phyloP scores from a whole-genome alignment of 192 early-diverging fungal genomes.

The Backusella tuberculispora region DNA sequence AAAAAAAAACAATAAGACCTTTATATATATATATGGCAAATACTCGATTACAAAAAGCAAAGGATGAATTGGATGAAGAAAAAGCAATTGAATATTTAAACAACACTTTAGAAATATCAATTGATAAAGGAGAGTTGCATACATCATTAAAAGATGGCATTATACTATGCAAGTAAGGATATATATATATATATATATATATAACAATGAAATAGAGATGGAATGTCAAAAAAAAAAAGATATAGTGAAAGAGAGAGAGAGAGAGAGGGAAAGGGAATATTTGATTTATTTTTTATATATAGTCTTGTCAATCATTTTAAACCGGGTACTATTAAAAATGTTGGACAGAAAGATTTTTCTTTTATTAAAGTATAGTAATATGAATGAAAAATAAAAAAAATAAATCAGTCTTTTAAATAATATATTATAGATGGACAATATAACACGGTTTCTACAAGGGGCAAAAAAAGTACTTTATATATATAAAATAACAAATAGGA shows the following conservation, averaged over 20 bases:
- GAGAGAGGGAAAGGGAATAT: not conserved
- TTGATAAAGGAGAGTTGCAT: not conserved
- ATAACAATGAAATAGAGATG: not conserved
- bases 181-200: too few relatives aligned
- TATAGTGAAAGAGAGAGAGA: too few relatives aligned
- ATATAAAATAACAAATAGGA: not conserved
- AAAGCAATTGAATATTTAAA: slow-evolving; percentile 12
- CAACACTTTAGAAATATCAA: not conserved
- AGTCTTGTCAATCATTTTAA: slow-evolving; percentile 18
- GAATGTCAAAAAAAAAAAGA: not conserved
- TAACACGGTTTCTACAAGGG: slow-evolving; percentile 22
- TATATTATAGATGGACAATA: slow-evolving; percentile 22
- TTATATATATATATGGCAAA: not conserved
- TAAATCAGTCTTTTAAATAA: not conserved
- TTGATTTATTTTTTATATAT: not conserved
- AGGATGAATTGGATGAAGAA: slow-evolving; percentile 9
- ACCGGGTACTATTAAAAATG: slow-evolving; percentile 18
- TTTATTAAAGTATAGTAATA: slow-evolving; percentile 21
- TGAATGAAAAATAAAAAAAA: not conserved
- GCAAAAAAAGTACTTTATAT: slow-evolving; percentile 8
- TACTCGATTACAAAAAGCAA: slow-evolving; percentile 11
- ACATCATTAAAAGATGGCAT: slow-evolving; percentile 7
- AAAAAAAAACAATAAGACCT: not conserved
- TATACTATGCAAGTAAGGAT: slow-evolving; percentile 19
- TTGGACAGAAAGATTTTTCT: slow-evolving; percentile 16